phyloP scores from a whole-genome alignment of 202 grass and related monocot genomes.

The Panicum hallii region DNA sequence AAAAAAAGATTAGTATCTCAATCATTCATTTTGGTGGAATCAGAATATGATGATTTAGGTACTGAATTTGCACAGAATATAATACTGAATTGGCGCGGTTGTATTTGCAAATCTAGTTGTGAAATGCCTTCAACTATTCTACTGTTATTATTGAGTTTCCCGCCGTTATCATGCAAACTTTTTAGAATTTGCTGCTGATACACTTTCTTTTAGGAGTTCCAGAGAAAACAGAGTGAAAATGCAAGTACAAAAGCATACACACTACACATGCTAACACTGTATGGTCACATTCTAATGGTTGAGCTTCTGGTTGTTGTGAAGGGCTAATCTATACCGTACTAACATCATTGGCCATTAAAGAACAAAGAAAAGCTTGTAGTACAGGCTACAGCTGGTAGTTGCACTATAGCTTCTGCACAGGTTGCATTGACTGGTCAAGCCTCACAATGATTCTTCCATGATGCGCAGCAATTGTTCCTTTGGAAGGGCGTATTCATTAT shows the following conservation, averaged over 20 bases:
- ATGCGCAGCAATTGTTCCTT: conserved; percentile 39
- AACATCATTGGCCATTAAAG: conserved; percentile 23
- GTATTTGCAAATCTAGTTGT: not conserved
- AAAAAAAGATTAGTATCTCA: not conserved
- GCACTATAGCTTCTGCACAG: conserved; percentile 37
- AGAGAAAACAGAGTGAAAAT: conserved; percentile 33
- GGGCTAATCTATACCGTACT: conserved; percentile 18
- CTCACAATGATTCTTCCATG: conserved; percentile 41
- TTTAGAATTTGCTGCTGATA: not conserved
- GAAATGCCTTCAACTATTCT: not conserved
- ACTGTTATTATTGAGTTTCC: conserved; percentile 25
- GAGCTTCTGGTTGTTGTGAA: conserved; percentile 28
- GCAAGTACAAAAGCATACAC: conserved; percentile 18
- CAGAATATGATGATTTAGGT: not conserved
- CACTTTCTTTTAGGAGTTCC: conserved; percentile 19
- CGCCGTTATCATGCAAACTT: conserved; percentile 13
- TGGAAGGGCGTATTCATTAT: conserved; percentile 20
- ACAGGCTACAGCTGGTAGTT: conserved; percentile 38
- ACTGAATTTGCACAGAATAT: not conserved
- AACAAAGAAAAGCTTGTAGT: conserved; percentile 26
- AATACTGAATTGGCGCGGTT: not conserved
- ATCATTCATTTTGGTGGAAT: not conserved
- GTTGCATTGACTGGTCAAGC: conserved; percentile 62
- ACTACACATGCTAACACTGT: conserved; percentile 29
- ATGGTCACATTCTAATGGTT: conserved; percentile 36